A percentile compares a stretch with the other conserved stretches of the same genome.
Conservation (phyloP, 805 yeast genomes). For the Zygoascus ofunaensis region DNA sequence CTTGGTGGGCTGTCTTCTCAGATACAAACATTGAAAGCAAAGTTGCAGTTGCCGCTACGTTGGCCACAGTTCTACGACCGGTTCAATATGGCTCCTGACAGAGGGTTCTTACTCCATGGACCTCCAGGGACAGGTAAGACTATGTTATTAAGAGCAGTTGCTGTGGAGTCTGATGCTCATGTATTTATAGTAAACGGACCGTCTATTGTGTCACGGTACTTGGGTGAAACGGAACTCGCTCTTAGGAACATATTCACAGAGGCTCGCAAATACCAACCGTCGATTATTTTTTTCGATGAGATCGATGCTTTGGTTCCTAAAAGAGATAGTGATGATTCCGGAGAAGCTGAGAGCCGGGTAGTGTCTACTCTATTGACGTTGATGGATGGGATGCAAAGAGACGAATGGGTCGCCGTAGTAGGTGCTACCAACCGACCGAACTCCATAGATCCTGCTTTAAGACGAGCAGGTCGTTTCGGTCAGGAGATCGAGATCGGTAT, state of each 20-base stretch:
- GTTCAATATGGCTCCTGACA: conserved; percentile 87
- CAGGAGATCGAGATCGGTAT: conserved; percentile 86
- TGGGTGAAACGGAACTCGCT: conserved; percentile 89
- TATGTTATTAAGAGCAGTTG: conserved; percentile 73
- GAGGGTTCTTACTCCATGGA: conserved; percentile 96
- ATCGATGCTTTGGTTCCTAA: conserved; percentile 87
- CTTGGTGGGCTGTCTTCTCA: conserved; percentile 76
- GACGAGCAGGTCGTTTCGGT: conserved; percentile 85
- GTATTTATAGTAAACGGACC: conserved; percentile 83
- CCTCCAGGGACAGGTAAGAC: conserved; percentile 99
- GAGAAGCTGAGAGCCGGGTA: conserved; percentile 83
- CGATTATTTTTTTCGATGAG: conserved; percentile 84
- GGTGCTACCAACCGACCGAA: conserved; percentile 92
- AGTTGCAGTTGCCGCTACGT: conserved; percentile 72
- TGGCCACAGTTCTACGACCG: conserved; percentile 71
- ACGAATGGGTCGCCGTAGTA: conserved; percentile 91
- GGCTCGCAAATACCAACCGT: conserved; percentile 78
- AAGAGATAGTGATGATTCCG: conserved; percentile 73
- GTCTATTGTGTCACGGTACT: conserved; percentile 79
- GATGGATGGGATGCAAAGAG: conserved; percentile 99
- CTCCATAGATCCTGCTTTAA: conserved; percentile 73
- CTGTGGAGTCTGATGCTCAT: conserved; percentile 69
- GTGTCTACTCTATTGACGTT: conserved; percentile 82
- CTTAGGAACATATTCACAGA: conserved; percentile 76
- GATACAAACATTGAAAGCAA: conserved; percentile 49